Evolutionary conservation across 1,139 yeast genomes (phyloP).

Genomic region (Nadsonia starkeyi-henricii): DNA sequence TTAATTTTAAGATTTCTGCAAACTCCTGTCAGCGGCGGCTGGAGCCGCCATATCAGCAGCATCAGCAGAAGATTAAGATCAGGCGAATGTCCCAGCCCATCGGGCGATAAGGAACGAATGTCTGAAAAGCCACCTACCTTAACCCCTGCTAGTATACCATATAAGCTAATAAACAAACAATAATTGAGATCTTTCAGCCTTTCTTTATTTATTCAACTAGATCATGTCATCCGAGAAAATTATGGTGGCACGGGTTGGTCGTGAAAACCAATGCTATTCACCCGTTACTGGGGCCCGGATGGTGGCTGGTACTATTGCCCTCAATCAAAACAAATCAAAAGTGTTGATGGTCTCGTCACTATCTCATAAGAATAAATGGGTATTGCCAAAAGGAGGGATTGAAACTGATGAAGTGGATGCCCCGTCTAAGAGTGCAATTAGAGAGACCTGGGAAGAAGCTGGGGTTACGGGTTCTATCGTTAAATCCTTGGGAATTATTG

Average conservation of each 20-base stretch:
- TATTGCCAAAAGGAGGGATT: conserved; percentile 91
- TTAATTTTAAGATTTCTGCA: too few relatives aligned
- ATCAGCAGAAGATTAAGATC: too few relatives aligned
- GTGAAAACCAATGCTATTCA: conserved; percentile 35
- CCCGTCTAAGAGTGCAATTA: conserved; percentile 38
- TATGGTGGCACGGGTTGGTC: conserved; percentile 31
- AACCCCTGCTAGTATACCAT: not conserved
- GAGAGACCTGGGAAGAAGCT: conserved; percentile 98
- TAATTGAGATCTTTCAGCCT: not conserved
- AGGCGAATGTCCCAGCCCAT: too few relatives aligned
- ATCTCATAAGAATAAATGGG: conserved; percentile 57
- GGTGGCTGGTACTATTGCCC: conserved; percentile 82
- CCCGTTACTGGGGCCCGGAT: conserved; percentile 58
- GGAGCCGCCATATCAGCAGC: too few relatives aligned
- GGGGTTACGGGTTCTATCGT: conserved; percentile 62
- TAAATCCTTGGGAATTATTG: conserved; percentile 45
- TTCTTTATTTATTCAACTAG: not conserved
- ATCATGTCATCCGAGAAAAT: conserved; percentile 6
- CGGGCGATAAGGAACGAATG: not conserved
- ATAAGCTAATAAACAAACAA: not conserved
- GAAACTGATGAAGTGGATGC: conserved; percentile 51
- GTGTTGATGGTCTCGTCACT: conserved; percentile 71
- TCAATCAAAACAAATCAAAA: conserved; percentile 40
- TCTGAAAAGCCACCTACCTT: not conserved
- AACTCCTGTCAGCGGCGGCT: too few relatives aligned